These are phyloP conservation scores for Trichoderma gracile DNA, from an alignment of 2,329 filamentous ascomycete genomes.

Conservation along the genomic window DNA sequence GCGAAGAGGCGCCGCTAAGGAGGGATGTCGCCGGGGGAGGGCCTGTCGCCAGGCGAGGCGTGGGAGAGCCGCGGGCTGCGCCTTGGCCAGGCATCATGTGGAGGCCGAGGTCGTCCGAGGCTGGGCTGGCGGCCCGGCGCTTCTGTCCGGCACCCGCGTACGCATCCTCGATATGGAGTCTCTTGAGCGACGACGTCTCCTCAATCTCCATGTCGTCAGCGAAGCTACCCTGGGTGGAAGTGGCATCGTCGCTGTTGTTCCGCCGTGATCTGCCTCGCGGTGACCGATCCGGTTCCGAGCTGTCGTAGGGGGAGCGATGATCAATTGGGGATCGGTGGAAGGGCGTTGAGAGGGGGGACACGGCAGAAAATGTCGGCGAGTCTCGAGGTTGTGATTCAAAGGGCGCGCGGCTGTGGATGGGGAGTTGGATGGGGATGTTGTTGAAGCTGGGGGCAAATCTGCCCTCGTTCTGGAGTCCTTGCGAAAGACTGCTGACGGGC, in stretches of 20 bases:
- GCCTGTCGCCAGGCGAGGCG: conserved; percentile 50
- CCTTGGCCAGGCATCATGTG: conserved; percentile 43
- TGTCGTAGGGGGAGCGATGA: conserved; percentile 48
- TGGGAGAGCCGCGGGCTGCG: conserved; percentile 53
- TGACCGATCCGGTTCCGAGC: conserved; percentile 50
- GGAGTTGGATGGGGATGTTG: conserved; percentile 49
- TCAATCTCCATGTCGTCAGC: conserved; percentile 53
- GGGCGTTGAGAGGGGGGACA: conserved; percentile 48
- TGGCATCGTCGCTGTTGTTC: conserved; percentile 56
- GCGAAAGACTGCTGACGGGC: conserved; percentile 44
- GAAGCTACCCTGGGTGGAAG: conserved; percentile 48
- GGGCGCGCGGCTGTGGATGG: conserved; percentile 43
- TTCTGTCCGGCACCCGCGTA: conserved; percentile 51
- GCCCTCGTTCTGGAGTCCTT: conserved; percentile 42
- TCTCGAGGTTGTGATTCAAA: conserved; percentile 51
- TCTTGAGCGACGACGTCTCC: conserved; percentile 53
- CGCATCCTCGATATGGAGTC: conserved; percentile 52
- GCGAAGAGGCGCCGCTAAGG: conserved; percentile 42
- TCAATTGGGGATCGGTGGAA: conserved; percentile 45
- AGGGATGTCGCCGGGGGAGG: conserved; percentile 48
- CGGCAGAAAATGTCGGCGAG: conserved; percentile 49
- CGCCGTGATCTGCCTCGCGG: conserved; percentile 48
- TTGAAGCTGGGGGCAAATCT: conserved; percentile 43
- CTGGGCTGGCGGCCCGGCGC: conserved; percentile 57
- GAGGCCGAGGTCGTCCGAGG: conserved; percentile 48